Percentiles rank a stretch among this genome's conserved stretches.
These are phyloP conservation scores for Tremellales sp. DNA, from an alignment of 1,284 basidiomycete species.

Conservation along the genomic window DNA sequence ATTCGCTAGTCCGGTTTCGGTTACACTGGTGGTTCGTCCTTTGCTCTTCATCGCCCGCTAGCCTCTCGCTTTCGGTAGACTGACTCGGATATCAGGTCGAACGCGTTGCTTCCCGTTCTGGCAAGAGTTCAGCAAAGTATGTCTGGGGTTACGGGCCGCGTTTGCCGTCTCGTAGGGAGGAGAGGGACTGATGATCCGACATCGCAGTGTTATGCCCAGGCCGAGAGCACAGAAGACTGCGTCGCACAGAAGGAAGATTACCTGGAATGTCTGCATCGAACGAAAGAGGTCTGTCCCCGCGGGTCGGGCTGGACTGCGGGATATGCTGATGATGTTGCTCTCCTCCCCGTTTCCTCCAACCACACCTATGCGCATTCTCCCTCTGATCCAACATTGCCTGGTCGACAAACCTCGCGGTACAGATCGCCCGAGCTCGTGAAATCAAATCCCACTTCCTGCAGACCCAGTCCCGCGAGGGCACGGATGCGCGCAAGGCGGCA, in stretches of 20 bases:
- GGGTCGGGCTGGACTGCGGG: background rate
- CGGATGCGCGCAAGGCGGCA: slow-evolving; percentile 66
- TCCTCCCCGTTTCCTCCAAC: background rate
- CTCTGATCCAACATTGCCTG: background rate
- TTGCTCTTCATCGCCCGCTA: background rate
- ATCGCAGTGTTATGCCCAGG: slow-evolving; percentile 75
- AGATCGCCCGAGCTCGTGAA: slow-evolving; percentile 70
- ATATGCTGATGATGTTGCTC: background rate
- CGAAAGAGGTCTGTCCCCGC: slow-evolving; percentile 70
- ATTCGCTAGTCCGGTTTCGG: slow-evolving; percentile 58
- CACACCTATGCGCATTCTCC: background rate
- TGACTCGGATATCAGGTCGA: slow-evolving; percentile 57
- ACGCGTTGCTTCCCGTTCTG: slow-evolving; percentile 89
- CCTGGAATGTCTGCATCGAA: slow-evolving; percentile 86
- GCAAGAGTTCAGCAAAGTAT: slow-evolving; percentile 82
- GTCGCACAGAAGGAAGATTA: slow-evolving; percentile 76
- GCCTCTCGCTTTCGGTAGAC: background rate
- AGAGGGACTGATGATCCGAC: background rate
- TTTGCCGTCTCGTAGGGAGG: background rate
- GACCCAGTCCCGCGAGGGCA: slow-evolving; percentile 61
- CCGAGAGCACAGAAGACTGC: slow-evolving; percentile 74
- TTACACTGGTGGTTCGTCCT: slow-evolving; percentile 59
- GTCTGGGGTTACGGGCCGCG: slow-evolving; percentile 11
- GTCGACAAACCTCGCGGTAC: slow-evolving; percentile 8
- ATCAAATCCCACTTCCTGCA: slow-evolving; percentile 71